Evolutionary conservation across 2,329 filamentous ascomycete genomes (phyloP).

Genomic region (Aspergillus sp.): DNA sequence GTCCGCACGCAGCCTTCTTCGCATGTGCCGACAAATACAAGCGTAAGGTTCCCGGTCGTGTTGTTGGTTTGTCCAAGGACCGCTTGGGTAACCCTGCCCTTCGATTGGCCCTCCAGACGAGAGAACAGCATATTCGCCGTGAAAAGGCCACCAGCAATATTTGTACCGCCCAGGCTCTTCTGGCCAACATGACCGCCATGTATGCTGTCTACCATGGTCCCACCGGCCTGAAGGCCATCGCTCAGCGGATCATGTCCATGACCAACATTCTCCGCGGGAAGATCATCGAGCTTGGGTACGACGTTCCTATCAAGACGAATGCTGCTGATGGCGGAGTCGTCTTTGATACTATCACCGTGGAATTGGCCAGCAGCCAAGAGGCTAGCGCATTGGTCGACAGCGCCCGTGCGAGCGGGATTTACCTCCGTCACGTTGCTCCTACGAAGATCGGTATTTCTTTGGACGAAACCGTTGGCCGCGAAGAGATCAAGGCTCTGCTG

Average conservation of each 20-base stretch:
- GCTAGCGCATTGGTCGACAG: slow-evolving; percentile 45
- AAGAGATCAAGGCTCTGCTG: slow-evolving; percentile 51
- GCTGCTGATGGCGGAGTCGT: slow-evolving; percentile 50
- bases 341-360: slow-evolving; percentile 75
- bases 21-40: slow-evolving; percentile 85
- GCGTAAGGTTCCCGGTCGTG: slow-evolving; percentile 82
- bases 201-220: slow-evolving; percentile 94
- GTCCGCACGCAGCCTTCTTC: slow-evolving; percentile 96
- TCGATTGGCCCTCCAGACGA: slow-evolving; percentile 77
- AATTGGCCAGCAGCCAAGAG: slow-evolving; percentile 45
- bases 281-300: slow-evolving; percentile 55
- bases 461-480: slow-evolving; percentile 61
- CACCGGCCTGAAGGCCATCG: slow-evolving; percentile 71
- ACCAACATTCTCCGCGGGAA: slow-evolving; percentile 61
- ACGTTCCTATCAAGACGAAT: slow-evolving; percentile 52
- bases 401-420: slow-evolving; percentile 47
- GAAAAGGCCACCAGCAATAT: slow-evolving; percentile 98
- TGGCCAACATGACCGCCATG: slow-evolving; percentile 93
- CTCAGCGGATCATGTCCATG: slow-evolving; percentile 64
- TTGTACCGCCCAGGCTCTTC: slow-evolving; percentile 85
- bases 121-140: slow-evolving; percentile 90
- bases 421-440: slow-evolving; percentile 55
- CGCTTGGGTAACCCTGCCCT: slow-evolving; percentile 73
- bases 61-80: slow-evolving; percentile 89
- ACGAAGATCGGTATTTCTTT: slow-evolving; percentile 63